Evolutionary conservation across 139 green algal species (phyloP), one percentile per base, ranked within the genome.

Genomic region (Spirogloea muscicola): DNA sequence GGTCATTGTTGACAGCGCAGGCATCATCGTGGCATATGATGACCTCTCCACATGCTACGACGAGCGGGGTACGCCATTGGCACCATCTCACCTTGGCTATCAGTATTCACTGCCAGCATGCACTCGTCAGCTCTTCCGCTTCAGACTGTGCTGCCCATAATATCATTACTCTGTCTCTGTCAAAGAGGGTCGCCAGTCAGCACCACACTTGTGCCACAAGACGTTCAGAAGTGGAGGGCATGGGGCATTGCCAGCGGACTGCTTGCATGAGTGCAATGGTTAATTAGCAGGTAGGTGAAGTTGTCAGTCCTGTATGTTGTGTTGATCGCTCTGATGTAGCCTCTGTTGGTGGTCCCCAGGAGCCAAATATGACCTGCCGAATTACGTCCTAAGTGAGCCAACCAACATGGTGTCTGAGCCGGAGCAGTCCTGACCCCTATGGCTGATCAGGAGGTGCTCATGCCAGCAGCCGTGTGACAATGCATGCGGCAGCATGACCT

Each of bases 1-100:
- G 34, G 49, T 90, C 1, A 89, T 96, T 27, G 27, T 96, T 2
- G 87, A 95, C 1, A 87, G 65, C 34, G 91, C 91, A 0, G 91
- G 88, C 25, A 84, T 96, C 58, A 91, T 96, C 29, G 86, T 96
- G 1, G 79, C 84, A 0, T 49, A 73, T 1, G 57, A 76, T 2
- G 83, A 96, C 83, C 87, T 96, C 82, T 89, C 84, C 0, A 74
- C 91, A 0, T 93, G 87, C 74, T 96, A 95, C 41, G 91, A 96
- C 71, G 89, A 91, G 49, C 76, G 80, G 42, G 91, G 91, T 84
- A 44, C 25, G 66, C 2, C 41, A 21, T 71, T 68, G 18, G 57
- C 21, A 21, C 46, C 21, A 31, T 21, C 21, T 55, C 21, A 31
- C 21, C 46, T 21, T 55, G 46, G 21, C 46, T 21, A 55, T 55